A percentile compares a stretch with the other conserved stretches of the same genome.
Conservation (phyloP, 306 rosid genomes). For the Dalbergia cochinchinensis region DNA sequence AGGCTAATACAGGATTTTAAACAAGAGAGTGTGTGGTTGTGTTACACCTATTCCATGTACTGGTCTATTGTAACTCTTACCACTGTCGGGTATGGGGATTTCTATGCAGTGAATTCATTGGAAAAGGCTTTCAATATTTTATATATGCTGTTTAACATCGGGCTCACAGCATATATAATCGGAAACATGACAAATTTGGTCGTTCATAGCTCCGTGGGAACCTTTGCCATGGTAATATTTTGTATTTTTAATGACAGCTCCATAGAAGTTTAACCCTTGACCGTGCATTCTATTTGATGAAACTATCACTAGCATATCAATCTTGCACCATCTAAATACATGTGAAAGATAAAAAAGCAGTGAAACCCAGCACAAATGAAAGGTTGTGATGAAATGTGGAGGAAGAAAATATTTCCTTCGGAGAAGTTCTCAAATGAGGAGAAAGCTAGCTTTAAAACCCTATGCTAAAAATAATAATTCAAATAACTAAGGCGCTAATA, state of each 20-base stretch:
- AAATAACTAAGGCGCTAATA: too few relatives aligned
- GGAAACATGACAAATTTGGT: constrained; percentile 92
- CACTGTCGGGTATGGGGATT: constrained; percentile 94
- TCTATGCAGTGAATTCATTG: constrained; percentile 73
- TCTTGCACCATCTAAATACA: neutral
- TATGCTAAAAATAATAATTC: too few relatives aligned
- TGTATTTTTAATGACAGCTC: neutral
- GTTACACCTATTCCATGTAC: constrained; percentile 81
- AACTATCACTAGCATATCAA: constrained; percentile 10
- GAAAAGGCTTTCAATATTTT: constrained; percentile 77
- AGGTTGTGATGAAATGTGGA: too few relatives aligned
- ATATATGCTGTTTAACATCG: constrained; percentile 89
- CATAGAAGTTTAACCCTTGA: neutral
- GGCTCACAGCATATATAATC: constrained; percentile 84
- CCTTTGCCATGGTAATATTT: constrained; percentile 56
- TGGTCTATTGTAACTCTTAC: constrained; percentile 87
- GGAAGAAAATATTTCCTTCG: too few relatives aligned
- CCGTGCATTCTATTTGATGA: constrained; percentile 22
- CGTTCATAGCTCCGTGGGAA: constrained; percentile 76
- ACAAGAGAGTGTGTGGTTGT: constrained; percentile 58
- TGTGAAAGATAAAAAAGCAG: too few relatives aligned
- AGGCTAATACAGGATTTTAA: constrained; percentile 55
- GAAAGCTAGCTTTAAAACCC: too few relatives aligned
- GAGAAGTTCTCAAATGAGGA: too few relatives aligned
- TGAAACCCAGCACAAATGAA: too few relatives aligned